These are phyloP conservation scores for Malus hybrid DNA, from an alignment of 331 rosid species.

Conservation along the genomic window DNA sequence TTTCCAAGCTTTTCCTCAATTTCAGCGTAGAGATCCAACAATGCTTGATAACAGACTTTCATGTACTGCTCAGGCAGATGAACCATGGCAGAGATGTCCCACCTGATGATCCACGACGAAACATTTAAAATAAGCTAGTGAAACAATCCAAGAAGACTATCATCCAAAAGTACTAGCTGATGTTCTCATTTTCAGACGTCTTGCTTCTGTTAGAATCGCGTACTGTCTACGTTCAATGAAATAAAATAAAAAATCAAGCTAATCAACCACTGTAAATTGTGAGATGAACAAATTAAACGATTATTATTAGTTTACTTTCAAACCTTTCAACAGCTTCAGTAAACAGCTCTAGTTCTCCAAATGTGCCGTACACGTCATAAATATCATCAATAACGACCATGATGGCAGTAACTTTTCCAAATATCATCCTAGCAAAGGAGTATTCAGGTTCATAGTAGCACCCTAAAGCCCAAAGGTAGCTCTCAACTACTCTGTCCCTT, in stretches of 20 bases:
- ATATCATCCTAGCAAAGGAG: conserved; percentile 8
- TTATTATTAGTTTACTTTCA: too few species aligned
- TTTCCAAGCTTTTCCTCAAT: neutral
- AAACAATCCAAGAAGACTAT: too few species aligned
- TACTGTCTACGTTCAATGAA: too few species aligned
- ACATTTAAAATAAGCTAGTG: neutral
- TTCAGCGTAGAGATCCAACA: neutral
- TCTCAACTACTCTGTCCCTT: conserved; percentile 31
- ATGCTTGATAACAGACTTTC: neutral
- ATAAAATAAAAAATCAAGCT: too few species aligned
- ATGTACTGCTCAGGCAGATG: neutral
- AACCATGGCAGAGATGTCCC: neutral
- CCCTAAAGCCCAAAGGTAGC: conserved; percentile 21
- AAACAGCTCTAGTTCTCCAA: neutral
- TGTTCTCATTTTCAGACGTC: too few species aligned
- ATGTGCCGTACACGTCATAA: conserved; percentile 31
- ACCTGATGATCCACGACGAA: neutral
- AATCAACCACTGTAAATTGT: too few species aligned
- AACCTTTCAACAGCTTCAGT: neutral
- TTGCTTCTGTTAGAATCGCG: too few species aligned
- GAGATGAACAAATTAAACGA: too few species aligned
- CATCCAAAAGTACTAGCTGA: too few species aligned
- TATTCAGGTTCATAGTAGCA: conserved; percentile 17
- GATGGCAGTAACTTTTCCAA: conserved; percentile 6
- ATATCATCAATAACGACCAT: conserved; percentile 29